Evolutionary conservation across 106 monocot species (phyloP), one percentile per base, ranked within the genome.

Genomic region (Allium fistulosum): DNA sequence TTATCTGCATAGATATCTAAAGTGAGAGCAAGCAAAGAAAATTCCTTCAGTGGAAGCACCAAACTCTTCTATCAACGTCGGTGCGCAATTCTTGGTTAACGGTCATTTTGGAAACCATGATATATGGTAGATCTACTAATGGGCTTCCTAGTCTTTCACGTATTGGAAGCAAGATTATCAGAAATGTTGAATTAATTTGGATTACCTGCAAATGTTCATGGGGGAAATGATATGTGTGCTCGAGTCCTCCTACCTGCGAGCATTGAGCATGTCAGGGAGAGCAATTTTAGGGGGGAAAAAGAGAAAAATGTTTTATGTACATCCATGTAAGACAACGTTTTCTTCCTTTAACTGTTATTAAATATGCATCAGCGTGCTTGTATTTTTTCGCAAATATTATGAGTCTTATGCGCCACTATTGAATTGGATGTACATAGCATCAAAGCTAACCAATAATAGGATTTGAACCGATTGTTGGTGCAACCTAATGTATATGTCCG

Each of bases 271-370:
- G 69, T 11, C n/a, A 46, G 11, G 26, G 82, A 65, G 26, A 83
- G 69, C 48, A 73, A 78, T 62, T 15, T 65, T 12, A 79, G 22
- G 73, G 64, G 77, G 70, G 28, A 83, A 80, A 72, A 86, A 81
- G 57, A 88, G 85, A 72, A 92, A 80, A 62, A 62, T 26, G 17
- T 2, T 66, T 53, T 9, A 14, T 67, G 51, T 11, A 18, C 49
- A 56, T 2, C 14, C 70, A 9, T 26, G 26, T 61, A 28, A 27
- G 61, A 37, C 4, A 26, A 59, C 26, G 17, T 7, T 6, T 26
- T 22, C 61, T 59, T 59, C 8, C 17, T 59, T 16, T 59, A 17
- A 22, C 22, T 22, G 22, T 22, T 22, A 22, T 22, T 22, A 22
- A 22, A 22, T 22, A 22, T 22, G 22, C 22, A 22, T 22, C 22